Base-by-base conservation (phyloP, 1,284 basidiomycete genomes). In the Malassezia dermatis region DNA sequence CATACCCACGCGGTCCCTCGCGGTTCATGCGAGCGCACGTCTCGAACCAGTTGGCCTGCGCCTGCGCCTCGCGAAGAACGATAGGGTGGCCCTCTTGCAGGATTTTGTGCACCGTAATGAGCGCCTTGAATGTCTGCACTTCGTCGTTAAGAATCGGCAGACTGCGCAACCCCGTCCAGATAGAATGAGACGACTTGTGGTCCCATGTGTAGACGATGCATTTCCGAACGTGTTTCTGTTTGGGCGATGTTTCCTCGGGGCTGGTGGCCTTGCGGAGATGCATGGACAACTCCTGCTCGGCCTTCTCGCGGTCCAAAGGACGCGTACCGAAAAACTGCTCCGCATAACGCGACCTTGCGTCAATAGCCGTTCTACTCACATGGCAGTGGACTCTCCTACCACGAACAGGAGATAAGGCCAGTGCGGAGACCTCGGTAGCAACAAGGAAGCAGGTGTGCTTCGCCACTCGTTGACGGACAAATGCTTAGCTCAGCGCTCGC, bases 201-300 rank as follows among this genome's bases (percentile, higher is more conserved):
- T 74, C 72, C 71, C 71, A 73, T n/a, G 71, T 74, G 60, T 71
- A 74, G 40, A 74, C 69, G 56, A 74, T 74, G 44, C 69, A 71
- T 55, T 73, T 73, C 37, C 72, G 64, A 26, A 74, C 72, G 52
- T 74, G 72, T 63, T 74, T 74, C 50, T 74, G 72, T 62, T 74
- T 74, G 32, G 72, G 72, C 23, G 72, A 66, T 0, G 67, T 61
- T 53, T 74, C 72, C 21, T 74, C 72, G 19, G 60, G 56, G 51
- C 50, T 68, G 31, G 71, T 71, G 2, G 72, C 72, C 61, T 74
- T 74, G 53, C 69, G 68, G 53, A 74, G 67, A 58, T 73, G 64
- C 39, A 71, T 57, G 34, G 62, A 57, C n/a, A 74, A 65, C 28
- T 73, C 72, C 49, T 61, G 62, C 34, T 74, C 72, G 48, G 67